Percentiles rank a stretch among this genome's conserved stretches.
These are phyloP conservation scores for Talaromyces proteolyticus DNA, from an alignment of 495 filamentous ascomycete genomes.

Conservation along the genomic window DNA sequence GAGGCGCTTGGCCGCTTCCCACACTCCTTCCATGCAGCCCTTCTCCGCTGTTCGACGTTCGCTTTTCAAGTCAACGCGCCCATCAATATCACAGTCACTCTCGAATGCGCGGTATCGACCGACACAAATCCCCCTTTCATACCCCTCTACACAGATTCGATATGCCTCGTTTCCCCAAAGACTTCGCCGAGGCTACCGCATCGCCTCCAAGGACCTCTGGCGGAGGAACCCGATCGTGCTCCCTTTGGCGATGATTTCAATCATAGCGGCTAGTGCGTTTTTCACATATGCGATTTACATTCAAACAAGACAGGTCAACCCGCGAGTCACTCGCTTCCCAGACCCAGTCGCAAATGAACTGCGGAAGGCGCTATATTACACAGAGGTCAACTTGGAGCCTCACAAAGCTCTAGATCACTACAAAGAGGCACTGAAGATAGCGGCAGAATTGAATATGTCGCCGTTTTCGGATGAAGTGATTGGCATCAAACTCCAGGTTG, in stretches of 20 bases:
- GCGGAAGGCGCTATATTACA: conserved; percentile 83
- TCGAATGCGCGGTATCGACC: conserved; percentile 22
- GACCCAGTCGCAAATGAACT: conserved; percentile 71
- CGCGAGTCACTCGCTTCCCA: conserved; percentile 71
- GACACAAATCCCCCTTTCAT: neutral
- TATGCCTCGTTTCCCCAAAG: conserved; percentile 19
- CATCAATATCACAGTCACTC: neutral
- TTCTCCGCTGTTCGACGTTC: neutral
- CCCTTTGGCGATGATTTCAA: conserved; percentile 41
- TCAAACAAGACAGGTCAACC: conserved; percentile 59
- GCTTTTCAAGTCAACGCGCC: neutral
- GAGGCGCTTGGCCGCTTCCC: conserved; percentile 2
- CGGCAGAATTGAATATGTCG: conserved; percentile 68
- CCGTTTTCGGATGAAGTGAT: conserved; percentile 84
- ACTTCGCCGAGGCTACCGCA: conserved; percentile 24
- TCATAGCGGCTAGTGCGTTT: conserved; percentile 27
- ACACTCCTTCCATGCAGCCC: neutral
- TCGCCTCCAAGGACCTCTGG: conserved; percentile 39
- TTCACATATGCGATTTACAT: conserved; percentile 41
- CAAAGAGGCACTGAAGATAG: conserved; percentile 63
- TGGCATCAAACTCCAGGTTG: conserved; percentile 79
- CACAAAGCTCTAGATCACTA: conserved; percentile 75
- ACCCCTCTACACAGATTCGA: conserved; percentile 6
- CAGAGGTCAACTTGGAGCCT: conserved; percentile 66
- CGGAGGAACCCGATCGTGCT: conserved; percentile 41